Conservation (phyloP, 2,329 filamentous ascomycete species). For the Epichloe coenophiala region DNA sequence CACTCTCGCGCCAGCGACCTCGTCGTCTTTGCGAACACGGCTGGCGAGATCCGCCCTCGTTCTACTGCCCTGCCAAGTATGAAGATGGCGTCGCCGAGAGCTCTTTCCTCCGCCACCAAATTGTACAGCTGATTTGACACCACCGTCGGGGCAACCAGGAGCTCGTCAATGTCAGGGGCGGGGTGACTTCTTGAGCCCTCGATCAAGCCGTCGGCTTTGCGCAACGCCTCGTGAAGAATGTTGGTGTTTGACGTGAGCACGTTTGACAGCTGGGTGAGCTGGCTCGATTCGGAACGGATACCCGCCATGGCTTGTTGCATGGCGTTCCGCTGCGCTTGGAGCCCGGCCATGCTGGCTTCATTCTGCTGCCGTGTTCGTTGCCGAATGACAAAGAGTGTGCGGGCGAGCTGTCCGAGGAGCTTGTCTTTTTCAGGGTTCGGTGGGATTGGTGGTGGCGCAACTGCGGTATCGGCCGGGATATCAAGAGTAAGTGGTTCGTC, state of each 20-base stretch:
- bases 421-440: conserved; percentile 94
- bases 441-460: conserved; percentile 72
- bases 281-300: conserved; percentile 60
- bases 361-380: conserved; percentile 59
- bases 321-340: conserved; percentile 67
- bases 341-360: conserved; percentile 56
- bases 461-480: conserved; percentile 32
- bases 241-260: conserved; percentile 64
- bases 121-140: conserved; percentile 88
- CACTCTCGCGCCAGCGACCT: conserved; percentile 63
- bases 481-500: conserved; percentile 42
- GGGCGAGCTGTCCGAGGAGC: conserved; percentile 62
- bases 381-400: conserved; percentile 54
- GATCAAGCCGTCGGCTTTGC: conserved; percentile 67
- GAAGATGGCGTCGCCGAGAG: conserved; percentile 76
- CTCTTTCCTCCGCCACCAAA: conserved; percentile 76
- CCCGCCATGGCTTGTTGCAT: conserved; percentile 55
- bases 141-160: conserved; percentile 85
- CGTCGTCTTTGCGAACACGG: conserved; percentile 69
- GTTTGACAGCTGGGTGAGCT: conserved; percentile 56
- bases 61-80: conserved; percentile 65
- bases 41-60: conserved; percentile 52
- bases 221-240: conserved; percentile 64
- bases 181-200: conserved; percentile 54
- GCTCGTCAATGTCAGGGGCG: conserved; percentile 71